Evolutionary conservation across 2,329 filamentous ascomycete species (phyloP), one percentile per base, ranked within the genome.

Genomic region (Scopulariopsis brevicaulis): DNA sequence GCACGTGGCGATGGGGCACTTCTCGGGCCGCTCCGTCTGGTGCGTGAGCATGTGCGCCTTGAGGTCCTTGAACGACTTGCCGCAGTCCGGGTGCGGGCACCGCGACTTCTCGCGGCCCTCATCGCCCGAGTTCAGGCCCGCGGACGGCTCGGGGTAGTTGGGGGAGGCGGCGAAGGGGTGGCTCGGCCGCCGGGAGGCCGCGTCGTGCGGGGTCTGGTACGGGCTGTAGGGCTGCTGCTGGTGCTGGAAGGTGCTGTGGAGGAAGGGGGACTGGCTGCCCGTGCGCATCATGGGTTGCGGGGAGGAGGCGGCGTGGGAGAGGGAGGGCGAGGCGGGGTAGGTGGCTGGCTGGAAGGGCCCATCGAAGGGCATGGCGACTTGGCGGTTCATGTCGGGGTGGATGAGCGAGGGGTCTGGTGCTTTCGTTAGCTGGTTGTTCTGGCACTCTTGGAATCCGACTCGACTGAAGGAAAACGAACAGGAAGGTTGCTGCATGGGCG

Each of bases 11-110:
- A 96, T 96, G 1, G 92, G 92, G 73, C 92, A 96, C 75, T 96
- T 96, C 69, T 96, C 91, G 0, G 92, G 92, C 25, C 92, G 81
- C 74, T 96, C 90, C 59, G 84, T 87, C 72, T 94, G 89, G 71
- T 96, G 92, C 0, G 92, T 96, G 69, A 96, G 82, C 87, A 95
- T 93, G 72, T 96, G 92, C 10, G 92, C 91, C 73, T 93, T 93
- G 62, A 96, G 76, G 67, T 96, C 91, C 74, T 95, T 95, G 80
- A 95, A 95, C 59, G 86, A 79, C 66, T 88, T 85, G 62, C 90
- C 90, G 66, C 91, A 96, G 59, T 93, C 90, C 7, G 87, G 84
- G 67, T 91, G 85, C 1, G 89, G 88, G 76, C 90, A 96, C 61
- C 88, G 79, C 64, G 81, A 79, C 73, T 82, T 83, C 68, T 89